These are phyloP conservation scores for Diplotaxis tenuifolia DNA, from an alignment of 345 rosid species.

Conservation along the genomic window DNA sequence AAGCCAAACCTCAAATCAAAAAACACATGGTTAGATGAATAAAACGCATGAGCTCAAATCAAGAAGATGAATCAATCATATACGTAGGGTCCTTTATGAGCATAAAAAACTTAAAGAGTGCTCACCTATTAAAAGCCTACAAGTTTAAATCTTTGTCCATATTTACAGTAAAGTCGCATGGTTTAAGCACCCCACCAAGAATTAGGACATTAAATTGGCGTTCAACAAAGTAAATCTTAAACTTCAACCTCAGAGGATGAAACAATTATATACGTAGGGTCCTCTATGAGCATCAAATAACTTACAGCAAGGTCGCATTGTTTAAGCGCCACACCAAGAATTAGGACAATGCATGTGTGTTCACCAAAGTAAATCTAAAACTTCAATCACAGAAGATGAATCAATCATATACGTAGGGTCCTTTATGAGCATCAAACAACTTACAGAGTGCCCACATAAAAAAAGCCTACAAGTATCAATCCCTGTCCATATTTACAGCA, in stretches of 20 bases:
- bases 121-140: conserved; percentile 66
- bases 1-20: not conserved
- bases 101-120: conserved; percentile 35
- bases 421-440: conserved; percentile 50
- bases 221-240: not conserved
- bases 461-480: conserved; percentile 48
- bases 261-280: conserved; percentile 34
- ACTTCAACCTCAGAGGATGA: too few relatives aligned
- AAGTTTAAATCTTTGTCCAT: conserved; percentile 54
- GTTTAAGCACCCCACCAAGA: conserved; percentile 65
- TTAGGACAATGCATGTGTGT: too few relatives aligned
- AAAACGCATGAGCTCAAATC: too few relatives aligned
- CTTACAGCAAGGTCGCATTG: too few relatives aligned
- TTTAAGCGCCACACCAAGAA: too few relatives aligned
- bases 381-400: too few relatives aligned
- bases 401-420: conserved; percentile 35
- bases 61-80: not conserved
- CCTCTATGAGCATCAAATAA: conserved; percentile 49
- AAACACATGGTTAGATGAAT: not conserved
- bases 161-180: conserved; percentile 73
- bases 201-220: conserved; percentile 55
- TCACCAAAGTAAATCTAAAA: too few relatives aligned
- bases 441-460: conserved; percentile 54
- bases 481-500: conserved; percentile 80
- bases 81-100: conserved; percentile 54